phyloP scores from a whole-genome alignment of 2,329 filamentous ascomycete species.

The Dactylellina sp. region DNA sequence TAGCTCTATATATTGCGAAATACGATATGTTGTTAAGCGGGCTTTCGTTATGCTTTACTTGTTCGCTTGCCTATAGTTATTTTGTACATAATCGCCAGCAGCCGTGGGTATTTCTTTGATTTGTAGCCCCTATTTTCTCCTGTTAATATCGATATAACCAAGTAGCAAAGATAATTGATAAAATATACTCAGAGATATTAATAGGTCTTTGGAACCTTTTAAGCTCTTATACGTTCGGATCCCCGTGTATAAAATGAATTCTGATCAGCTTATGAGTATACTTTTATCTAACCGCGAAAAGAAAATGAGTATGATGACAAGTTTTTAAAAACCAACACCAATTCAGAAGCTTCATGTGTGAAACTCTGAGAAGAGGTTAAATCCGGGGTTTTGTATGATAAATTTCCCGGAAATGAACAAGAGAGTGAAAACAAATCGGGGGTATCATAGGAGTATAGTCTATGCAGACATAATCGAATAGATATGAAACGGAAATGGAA shows the following conservation, averaged over 20 bases:
- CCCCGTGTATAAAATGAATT: too few species aligned
- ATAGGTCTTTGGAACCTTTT: too few species aligned
- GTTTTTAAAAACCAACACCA: too few species aligned
- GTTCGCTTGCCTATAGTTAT: neutral
- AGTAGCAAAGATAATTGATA: too few species aligned
- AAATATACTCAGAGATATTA: too few species aligned
- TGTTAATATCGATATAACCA: too few species aligned
- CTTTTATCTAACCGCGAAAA: conserved; percentile 6
- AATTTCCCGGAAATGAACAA: neutral
- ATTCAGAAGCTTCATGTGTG: too few species aligned
- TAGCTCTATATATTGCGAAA: conserved; percentile 18
- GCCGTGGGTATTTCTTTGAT: neutral
- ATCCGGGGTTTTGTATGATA: neutral
- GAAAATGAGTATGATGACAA: neutral
- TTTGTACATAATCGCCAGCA: neutral
- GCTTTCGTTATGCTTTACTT: neutral
- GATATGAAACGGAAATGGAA: neutral
- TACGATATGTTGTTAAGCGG: neutral
- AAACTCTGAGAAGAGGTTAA: too few species aligned
- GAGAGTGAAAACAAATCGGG: neutral
- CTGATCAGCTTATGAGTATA: neutral
- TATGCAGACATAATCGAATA: neutral
- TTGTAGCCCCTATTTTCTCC: too few species aligned
- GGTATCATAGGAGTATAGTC: neutral
- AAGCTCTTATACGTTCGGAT: too few species aligned